Base-by-base conservation (phyloP, 345 rosid species). In the Iberis pinnata region DNA sequence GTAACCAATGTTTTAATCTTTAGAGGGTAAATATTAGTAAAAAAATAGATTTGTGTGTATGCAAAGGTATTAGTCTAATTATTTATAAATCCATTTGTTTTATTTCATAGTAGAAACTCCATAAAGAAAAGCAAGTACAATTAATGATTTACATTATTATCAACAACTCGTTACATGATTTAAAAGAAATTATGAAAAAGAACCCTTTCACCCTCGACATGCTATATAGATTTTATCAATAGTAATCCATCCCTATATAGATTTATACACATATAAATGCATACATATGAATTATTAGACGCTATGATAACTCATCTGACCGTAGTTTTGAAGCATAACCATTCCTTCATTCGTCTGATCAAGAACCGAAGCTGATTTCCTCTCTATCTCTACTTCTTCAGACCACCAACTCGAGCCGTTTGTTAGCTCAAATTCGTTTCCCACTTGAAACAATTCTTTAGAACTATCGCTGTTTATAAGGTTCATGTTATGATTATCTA, bases 361-460 rank as follows among this genome's bases (percentile, higher is more conserved):
- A 63, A 75, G 70, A 48, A 43, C 78, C 13, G 71, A 66, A 54
- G 68, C 49, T 15, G 84, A 78, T 42, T 77, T 82, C 44, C 75
- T 69, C 70, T 79, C 92, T 17, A 76, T 61, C 26, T 73, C 72
- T 68, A 46, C 75, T 18, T 74, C 71, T 68, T 51, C 78, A 5
- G 82, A 69, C 95, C 97, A 82, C 88, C 88, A 82, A 40, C 66
- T 22, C 12, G 81, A 56, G 71, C 69, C 63, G n/a, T 76, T 82
- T 55, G 79, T 73, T 63, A 78, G 70, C 58, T 78, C 82, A 57
- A 81, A 64, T 22, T 86, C 79, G 10, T 77, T 79, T 1, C 62
- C 52, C 11, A 68, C 64, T 57, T 72, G 77, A 66, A 53, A 37
- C 29, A 76, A 42, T 29, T 71, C 84, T 8, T 50, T 68, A 14